A percentile compares a stretch with the other conserved stretches of the same genome.
These are phyloP conservation scores for Entophlyctis helioformis DNA, from an alignment of 192 early-diverging fungal genomes.

Conservation along the genomic window DNA sequence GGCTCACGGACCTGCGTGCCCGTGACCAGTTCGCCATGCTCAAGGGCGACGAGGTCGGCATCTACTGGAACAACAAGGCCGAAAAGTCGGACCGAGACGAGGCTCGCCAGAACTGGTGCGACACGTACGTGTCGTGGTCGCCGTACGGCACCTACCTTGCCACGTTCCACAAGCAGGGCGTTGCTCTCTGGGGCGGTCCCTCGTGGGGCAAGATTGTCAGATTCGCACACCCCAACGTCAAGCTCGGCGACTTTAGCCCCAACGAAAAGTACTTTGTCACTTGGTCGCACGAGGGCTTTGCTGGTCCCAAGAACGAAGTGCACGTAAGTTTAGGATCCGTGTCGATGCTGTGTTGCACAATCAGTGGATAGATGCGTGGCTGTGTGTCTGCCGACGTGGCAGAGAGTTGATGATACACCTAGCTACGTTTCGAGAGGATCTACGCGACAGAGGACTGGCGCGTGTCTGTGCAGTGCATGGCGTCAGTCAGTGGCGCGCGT, in stretches of 20 bases:
- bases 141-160: conserved; percentile 86
- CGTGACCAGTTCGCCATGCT: conserved; percentile 90
- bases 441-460: no score
- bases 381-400: no score
- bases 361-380: no score
- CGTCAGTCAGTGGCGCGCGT: no score
- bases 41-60: conserved; percentile 67
- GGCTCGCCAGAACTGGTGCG: conserved; percentile 81
- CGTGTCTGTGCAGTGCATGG: no score
- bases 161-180: conserved; percentile 88
- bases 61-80: conserved; percentile 84
- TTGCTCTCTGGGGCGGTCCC: conserved; percentile 92
- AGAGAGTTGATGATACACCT: no score
- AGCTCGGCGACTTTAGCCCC: conserved; percentile 84
- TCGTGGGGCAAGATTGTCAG: conserved; percentile 83
- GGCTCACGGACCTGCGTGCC: conserved; percentile 71
- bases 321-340: conserved; percentile 29
- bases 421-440: no score
- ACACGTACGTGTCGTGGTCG: conserved; percentile 89
- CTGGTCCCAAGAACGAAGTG: conserved; percentile 47
- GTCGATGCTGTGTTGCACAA: no score
- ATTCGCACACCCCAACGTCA: conserved; percentile 83
- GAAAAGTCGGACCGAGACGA: conserved; percentile 71
- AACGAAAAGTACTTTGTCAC: conserved; percentile 91
- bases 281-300: conserved; percentile 78